Percentiles rank a stretch among this genome's conserved stretches.
Evolutionary conservation across 2,329 filamentous ascomycete genomes (phyloP).

Genomic region (Thelonectria olida): DNA sequence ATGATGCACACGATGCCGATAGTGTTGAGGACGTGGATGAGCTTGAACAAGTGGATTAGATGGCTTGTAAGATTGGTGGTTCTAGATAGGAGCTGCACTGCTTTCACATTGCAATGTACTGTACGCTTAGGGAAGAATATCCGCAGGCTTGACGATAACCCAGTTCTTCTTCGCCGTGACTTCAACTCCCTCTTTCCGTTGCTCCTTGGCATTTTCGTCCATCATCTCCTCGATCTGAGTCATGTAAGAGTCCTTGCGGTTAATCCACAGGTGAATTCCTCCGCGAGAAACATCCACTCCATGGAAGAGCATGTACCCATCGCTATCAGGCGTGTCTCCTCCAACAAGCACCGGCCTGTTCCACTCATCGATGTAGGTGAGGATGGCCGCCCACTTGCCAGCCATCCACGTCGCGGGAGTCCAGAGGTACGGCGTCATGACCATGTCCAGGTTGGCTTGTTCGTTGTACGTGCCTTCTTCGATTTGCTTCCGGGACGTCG

Average conservation of each 20-base stretch:
- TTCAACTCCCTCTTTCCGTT: conserved; percentile 45
- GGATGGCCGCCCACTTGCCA: conserved; percentile 55
- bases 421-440: conserved; percentile 53
- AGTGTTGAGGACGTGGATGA: no score
- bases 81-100: no score
- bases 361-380: conserved; percentile 54
- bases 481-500: conserved; percentile 52
- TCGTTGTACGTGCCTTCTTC: conserved; percentile 46
- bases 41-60: no score
- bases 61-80: no score
- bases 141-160: conserved; percentile 51
- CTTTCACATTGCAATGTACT: no score
- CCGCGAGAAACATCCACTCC: conserved; percentile 53
- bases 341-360: conserved; percentile 52
- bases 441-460: conserved; percentile 49
- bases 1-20: no score
- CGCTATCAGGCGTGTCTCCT: conserved; percentile 55
- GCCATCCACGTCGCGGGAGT: conserved; percentile 55
- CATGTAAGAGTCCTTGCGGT: conserved; percentile 48
- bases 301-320: conserved; percentile 56
- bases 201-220: conserved; percentile 43
- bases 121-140: conserved; percentile 45
- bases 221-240: conserved; percentile 50
- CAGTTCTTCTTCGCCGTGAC: conserved; percentile 57
- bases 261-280: conserved; percentile 53